These are phyloP conservation scores for Penicillium vulpinum DNA, from an alignment of 2,329 filamentous ascomycete genomes.

Conservation along the genomic window DNA sequence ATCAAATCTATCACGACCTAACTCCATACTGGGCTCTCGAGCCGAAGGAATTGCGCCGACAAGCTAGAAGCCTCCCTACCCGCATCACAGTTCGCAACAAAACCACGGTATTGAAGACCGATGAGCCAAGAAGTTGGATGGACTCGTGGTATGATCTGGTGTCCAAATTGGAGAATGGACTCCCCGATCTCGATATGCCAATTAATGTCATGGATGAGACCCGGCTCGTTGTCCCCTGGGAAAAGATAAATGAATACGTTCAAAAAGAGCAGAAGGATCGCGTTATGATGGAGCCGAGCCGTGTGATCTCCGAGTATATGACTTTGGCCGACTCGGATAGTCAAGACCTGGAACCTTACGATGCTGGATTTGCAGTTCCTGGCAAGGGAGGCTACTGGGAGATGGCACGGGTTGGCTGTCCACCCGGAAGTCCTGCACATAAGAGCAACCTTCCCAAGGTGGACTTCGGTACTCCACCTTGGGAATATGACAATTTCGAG, in stretches of 20 bases:
- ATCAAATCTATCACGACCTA: constrained; percentile 53
- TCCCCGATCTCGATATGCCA: constrained; percentile 51
- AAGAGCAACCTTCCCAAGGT: constrained; percentile 28
- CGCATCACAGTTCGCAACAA: constrained; percentile 46
- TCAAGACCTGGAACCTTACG: constrained; percentile 14
- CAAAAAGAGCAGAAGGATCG: constrained; percentile 27
- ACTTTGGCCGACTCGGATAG: neutral
- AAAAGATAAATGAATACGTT: constrained; percentile 45
- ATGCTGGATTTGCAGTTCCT: constrained; percentile 9
- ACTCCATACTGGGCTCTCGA: constrained; percentile 52
- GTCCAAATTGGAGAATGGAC: constrained; percentile 34
- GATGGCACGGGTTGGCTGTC: constrained; percentile 44
- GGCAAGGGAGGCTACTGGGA: constrained; percentile 43
- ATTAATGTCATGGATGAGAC: constrained; percentile 54
- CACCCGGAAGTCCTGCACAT: constrained; percentile 18
- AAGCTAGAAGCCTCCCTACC: constrained; percentile 41
- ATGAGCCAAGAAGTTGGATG: constrained; percentile 39
- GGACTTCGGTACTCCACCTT: constrained; percentile 34
- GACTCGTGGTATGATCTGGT: constrained; percentile 46
- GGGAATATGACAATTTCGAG: constrained; percentile 31
- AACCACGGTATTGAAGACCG: constrained; percentile 32
- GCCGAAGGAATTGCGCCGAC: constrained; percentile 43
- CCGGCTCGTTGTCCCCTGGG: constrained; percentile 50
- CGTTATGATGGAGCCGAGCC: neutral
- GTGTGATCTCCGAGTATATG: constrained; percentile 14